Evolutionary conservation across 495 filamentous ascomycete genomes (phyloP).

Genomic region (Podospora pseudoanserina): DNA sequence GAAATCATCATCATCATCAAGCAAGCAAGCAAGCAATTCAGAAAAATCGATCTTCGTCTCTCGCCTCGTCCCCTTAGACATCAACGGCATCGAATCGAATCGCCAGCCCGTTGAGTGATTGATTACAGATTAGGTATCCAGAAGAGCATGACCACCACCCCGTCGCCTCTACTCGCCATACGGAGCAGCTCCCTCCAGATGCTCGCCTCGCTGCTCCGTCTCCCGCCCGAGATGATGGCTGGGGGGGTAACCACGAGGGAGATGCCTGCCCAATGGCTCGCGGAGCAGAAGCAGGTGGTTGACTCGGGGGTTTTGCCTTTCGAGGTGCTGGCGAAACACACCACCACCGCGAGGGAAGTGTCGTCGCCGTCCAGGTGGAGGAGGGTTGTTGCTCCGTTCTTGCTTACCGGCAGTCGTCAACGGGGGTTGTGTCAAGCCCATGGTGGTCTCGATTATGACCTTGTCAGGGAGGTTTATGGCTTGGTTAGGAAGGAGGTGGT

Average conservation of each 20-base stretch:
- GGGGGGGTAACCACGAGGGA: background rate
- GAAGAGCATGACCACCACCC: too few species aligned
- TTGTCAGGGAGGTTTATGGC: constrained; percentile 7
- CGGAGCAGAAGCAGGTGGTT: background rate
- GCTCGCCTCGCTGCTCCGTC: background rate
- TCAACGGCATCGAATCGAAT: too few species aligned
- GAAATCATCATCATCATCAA: too few species aligned
- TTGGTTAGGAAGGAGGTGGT: background rate
- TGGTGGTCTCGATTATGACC: background rate
- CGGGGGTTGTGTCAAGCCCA: background rate
- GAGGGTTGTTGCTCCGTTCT: background rate
- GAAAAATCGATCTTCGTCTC: too few species aligned
- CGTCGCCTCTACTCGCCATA: background rate
- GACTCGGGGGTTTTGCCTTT: background rate
- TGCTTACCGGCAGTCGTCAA: background rate
- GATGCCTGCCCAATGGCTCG: background rate
- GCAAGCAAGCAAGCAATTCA: too few species aligned
- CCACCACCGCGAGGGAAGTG: background rate
- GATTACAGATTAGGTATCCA: too few species aligned
- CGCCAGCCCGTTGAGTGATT: too few species aligned
- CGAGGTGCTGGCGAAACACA: background rate
- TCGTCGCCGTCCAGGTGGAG: too few species aligned
- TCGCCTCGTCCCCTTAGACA: too few species aligned
- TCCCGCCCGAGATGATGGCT: background rate
- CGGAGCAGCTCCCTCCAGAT: background rate